Evolutionary conservation across 225 moss, liverwort and hornwort genomes (phyloP).

Genomic region (Physcomitrium patens): DNA sequence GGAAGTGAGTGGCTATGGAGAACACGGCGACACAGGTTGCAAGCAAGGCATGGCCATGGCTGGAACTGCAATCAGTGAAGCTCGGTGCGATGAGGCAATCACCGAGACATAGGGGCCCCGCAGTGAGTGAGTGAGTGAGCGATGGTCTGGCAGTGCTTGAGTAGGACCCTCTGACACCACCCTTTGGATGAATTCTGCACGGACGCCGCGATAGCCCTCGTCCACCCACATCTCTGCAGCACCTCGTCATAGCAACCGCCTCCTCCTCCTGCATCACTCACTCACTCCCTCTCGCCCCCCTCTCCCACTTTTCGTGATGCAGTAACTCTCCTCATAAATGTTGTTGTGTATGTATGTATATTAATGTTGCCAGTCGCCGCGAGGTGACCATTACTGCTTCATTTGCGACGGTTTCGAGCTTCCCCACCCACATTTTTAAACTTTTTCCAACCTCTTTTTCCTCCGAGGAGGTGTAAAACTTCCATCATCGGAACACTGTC

Average conservation of each 20-base stretch:
- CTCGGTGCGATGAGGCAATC: slow-evolving; percentile 13
- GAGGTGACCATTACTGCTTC: too few species aligned
- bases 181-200: not conserved
- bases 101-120: not conserved
- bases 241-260: not conserved
- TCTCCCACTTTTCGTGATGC: too few species aligned
- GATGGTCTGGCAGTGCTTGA: slow-evolving; percentile 5
- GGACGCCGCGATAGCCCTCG: not conserved
- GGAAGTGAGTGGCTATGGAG: not conserved
- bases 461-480: too few species aligned
- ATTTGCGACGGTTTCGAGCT: too few species aligned
- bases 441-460: too few species aligned
- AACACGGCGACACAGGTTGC: not conserved
- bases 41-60: slow-evolving; percentile 4
- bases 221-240: not conserved
- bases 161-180: slow-evolving; percentile 11
- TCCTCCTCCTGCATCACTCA: not conserved
- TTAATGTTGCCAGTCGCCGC: too few species aligned
- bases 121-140: not conserved
- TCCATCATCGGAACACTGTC: too few species aligned
- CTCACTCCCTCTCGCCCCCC: too few species aligned
- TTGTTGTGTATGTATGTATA: too few species aligned
- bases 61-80: slow-evolving; percentile 26
- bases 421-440: too few species aligned
- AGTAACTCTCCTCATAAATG: too few species aligned